Evolutionary conservation across 257 asterid species (phyloP).

Genomic region (Fraxinus anomala): DNA sequence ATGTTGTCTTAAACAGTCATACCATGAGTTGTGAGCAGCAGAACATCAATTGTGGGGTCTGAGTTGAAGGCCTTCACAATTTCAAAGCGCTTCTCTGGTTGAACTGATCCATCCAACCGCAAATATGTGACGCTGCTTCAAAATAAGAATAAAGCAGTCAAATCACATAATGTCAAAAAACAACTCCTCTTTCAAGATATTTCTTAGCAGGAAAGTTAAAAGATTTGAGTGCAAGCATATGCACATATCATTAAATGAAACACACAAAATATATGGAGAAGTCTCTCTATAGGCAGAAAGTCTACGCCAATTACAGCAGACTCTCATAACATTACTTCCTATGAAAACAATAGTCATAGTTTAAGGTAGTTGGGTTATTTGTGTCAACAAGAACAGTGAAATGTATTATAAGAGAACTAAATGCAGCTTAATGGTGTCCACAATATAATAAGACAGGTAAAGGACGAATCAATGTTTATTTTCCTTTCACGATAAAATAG

Average conservation of each 20-base stretch:
- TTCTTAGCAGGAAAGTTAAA: background rate
- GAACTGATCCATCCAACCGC: conserved; percentile 98
- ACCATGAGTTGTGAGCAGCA: conserved; percentile 98
- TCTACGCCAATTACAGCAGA: background rate
- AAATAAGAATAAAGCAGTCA: conserved; percentile 29
- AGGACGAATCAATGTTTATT: background rate
- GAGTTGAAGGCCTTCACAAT: conserved; percentile 97
- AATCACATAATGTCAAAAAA: conserved; percentile 3
- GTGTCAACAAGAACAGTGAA: background rate
- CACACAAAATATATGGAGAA: background rate
- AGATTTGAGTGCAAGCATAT: conserved; percentile 7
- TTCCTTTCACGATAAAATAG: background rate
- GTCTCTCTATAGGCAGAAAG: background rate
- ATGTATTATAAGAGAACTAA: background rate
- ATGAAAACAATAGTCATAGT: background rate
- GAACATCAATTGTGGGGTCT: conserved; percentile 95
- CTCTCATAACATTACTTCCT: background rate
- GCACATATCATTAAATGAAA: background rate
- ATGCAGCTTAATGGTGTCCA: background rate
- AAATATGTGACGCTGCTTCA: conserved; percentile 79
- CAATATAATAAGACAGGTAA: background rate
- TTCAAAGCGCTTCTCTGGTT: conserved; percentile 92
- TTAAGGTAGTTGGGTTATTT: background rate
- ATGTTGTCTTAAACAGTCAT: conserved; percentile 15
- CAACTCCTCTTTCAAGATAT: background rate